Evolutionary conservation across 148 eudicot species (phyloP).

Genomic region (Dysphania ambrosioides): DNA sequence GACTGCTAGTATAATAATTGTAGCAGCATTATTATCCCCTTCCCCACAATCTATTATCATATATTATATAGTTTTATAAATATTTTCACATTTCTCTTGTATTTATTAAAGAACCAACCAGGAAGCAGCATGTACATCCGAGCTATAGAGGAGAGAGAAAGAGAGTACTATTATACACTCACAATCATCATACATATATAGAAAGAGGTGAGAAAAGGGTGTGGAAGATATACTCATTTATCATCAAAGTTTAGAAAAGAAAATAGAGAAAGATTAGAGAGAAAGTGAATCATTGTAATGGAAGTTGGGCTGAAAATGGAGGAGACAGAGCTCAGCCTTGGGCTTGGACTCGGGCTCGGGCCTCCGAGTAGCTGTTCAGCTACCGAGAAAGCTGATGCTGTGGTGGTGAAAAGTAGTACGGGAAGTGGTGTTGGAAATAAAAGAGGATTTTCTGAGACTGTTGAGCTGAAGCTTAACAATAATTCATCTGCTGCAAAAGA

Average conservation of each 20-base stretch:
- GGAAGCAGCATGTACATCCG: constrained; percentile 25
- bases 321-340: constrained; percentile 13
- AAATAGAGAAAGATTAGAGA: not conserved
- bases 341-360: constrained; percentile 10
- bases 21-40: constrained; percentile 9
- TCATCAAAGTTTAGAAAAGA: not conserved
- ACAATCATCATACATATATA: not conserved
- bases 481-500: not conserved
- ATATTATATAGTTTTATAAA: constrained; percentile 4
- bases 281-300: not conserved
- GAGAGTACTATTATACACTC: not conserved
- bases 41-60: no score
- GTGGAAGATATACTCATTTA: no score
- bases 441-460: constrained; percentile 15
- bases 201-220: not conserved
- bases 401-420: not conserved
- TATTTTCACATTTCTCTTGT: not conserved
- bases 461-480: constrained; percentile 7
- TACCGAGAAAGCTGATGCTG: not conserved
- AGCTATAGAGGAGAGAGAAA: constrained; percentile 26
- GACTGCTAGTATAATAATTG: constrained; percentile 6
- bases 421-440: constrained; percentile 11
- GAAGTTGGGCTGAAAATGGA: constrained; percentile 15
- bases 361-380: not conserved
- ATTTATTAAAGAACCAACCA: constrained; percentile 26